These are phyloP conservation scores for Lasiodiplodia citricola DNA, from an alignment of 2,329 filamentous ascomycete genomes.

Conservation along the genomic window DNA sequence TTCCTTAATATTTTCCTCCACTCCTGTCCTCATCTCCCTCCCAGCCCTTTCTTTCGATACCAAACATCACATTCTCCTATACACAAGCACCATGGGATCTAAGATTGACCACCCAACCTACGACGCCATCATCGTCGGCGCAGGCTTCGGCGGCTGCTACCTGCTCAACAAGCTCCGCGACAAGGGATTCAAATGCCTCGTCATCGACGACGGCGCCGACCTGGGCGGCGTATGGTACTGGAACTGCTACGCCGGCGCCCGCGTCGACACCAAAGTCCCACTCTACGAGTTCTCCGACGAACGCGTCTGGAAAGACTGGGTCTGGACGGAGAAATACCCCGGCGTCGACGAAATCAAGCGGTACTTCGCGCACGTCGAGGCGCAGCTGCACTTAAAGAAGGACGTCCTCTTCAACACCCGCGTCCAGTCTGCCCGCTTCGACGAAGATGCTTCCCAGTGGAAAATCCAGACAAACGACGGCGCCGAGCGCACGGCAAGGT, in stretches of 20 bases:
- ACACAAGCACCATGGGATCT: no score
- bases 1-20: no score
- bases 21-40: no score
- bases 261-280: conserved; percentile 54
- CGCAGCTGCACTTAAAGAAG: conserved; percentile 61
- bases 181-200: conserved; percentile 47
- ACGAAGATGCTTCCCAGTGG: conserved; percentile 57
- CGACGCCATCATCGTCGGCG: conserved; percentile 46
- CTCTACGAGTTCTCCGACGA: conserved; percentile 56
- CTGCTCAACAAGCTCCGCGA: conserved; percentile 47
- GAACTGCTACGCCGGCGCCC: conserved; percentile 53
- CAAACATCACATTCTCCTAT: no score
- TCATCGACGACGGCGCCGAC: conserved; percentile 47
- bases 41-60: no score
- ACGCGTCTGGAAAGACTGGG: conserved; percentile 60
- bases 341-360: conserved; percentile 57
- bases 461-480: conserved; percentile 58
- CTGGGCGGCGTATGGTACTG: conserved; percentile 51
- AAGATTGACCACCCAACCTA: no score
- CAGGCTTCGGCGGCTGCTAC: conserved; percentile 50
- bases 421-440: conserved; percentile 59
- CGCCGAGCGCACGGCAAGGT: conserved; percentile 55
- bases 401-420: conserved; percentile 63
- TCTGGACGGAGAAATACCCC: conserved; percentile 61
- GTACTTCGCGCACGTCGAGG: conserved; percentile 67